Conservation (phyloP, 2,329 filamentous ascomycete species). For the Colletotrichum lini region DNA sequence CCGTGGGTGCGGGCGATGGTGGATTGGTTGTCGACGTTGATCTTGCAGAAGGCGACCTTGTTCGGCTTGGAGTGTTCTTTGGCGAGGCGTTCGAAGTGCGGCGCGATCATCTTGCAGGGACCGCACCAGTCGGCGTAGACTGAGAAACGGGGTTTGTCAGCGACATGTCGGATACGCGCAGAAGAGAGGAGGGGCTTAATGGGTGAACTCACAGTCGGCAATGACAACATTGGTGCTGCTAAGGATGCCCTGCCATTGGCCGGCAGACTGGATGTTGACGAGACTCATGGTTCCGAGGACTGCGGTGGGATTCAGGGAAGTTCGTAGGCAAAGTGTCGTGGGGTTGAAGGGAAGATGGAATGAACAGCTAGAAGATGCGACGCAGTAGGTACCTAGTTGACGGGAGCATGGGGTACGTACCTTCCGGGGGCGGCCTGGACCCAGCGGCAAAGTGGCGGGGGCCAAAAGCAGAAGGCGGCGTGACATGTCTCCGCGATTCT, state of each 20-base stretch:
- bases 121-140: slow-evolving; percentile 97
- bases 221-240: slow-evolving; percentile 84
- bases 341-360: slow-evolving; percentile 5
- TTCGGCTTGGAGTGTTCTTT: slow-evolving; percentile 84
- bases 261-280: slow-evolving; percentile 73
- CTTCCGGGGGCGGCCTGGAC: slow-evolving; percentile 26
- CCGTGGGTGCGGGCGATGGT: slow-evolving; percentile 83
- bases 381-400: slow-evolving; percentile 9
- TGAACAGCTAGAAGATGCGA: slow-evolving; percentile 7
- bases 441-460: slow-evolving; percentile 34
- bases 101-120: slow-evolving; percentile 93
- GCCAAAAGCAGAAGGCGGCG: slow-evolving; percentile 46
- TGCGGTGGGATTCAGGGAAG: background rate
- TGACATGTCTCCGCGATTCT: slow-evolving; percentile 40
- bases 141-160: slow-evolving; percentile 57
- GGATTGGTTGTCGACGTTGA: slow-evolving; percentile 89
- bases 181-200: background rate
- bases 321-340: slow-evolving; percentile 24
- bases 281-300: slow-evolving; percentile 58
- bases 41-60: slow-evolving; percentile 90
- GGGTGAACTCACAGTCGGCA: slow-evolving; percentile 82
- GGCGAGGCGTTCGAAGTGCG: slow-evolving; percentile 88
- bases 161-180: slow-evolving; percentile 28
- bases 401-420: background rate
- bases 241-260: slow-evolving; percentile 81